A percentile compares a stretch with the other conserved stretches of the same genome.
phyloP scores from a whole-genome alignment of 2,329 filamentous ascomycete genomes.

The Diaporthe aspalathi region DNA sequence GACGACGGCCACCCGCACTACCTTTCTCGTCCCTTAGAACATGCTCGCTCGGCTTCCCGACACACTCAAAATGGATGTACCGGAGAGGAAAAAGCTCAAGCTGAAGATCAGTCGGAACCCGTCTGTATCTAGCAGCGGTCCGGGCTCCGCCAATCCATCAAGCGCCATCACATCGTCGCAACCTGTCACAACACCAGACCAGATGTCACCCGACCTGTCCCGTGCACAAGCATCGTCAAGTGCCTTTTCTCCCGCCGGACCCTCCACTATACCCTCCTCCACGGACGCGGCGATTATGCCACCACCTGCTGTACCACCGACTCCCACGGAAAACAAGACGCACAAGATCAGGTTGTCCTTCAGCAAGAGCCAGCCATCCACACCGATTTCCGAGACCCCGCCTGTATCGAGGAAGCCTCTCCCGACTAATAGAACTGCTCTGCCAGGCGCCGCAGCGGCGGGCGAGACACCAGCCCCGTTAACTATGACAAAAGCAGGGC shows the following conservation, averaged over 20 bases:
- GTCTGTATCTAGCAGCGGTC: conserved; percentile 36
- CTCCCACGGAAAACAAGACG: conserved; percentile 38
- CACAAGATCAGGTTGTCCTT: conserved; percentile 45
- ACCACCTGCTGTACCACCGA: conserved; percentile 37
- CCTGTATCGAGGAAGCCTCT: conserved; percentile 35
- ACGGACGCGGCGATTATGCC: conserved; percentile 34
- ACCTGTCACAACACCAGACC: conserved; percentile 33
- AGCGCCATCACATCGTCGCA: conserved; percentile 15
- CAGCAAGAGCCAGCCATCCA: conserved; percentile 43
- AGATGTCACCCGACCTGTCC: conserved; percentile 33
- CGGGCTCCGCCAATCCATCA: conserved; percentile 26
- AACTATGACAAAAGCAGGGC: conserved; percentile 69
- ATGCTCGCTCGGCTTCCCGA: neutral
- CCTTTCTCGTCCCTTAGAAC: neutral
- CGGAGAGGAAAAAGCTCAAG: conserved; percentile 38
- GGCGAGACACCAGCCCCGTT: conserved; percentile 40
- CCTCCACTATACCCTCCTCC: neutral
- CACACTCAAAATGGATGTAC: conserved; percentile 32
- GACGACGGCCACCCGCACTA: neutral
- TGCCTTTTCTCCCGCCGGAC: conserved; percentile 13
- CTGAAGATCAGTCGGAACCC: conserved; percentile 37
- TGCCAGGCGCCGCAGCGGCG: conserved; percentile 48
- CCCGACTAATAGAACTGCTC: conserved; percentile 43
- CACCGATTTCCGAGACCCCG: conserved; percentile 43
- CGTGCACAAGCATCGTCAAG: neutral